These are phyloP conservation scores for Backusella westeae DNA, from an alignment of 192 early-diverging fungal species.

Conservation along the genomic window DNA sequence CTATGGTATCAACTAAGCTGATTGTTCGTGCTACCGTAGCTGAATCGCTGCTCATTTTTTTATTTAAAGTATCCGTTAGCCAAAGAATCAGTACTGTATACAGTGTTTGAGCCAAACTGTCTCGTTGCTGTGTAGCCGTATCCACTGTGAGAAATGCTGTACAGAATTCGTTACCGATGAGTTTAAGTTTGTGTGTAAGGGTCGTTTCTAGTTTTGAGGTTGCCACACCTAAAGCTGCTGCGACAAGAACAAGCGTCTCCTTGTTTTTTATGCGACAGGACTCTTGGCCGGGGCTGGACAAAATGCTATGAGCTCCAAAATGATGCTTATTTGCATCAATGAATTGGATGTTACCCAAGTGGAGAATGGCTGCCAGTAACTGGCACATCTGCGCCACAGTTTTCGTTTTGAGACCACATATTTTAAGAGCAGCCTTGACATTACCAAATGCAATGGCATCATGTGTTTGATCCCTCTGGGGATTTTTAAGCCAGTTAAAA, in stretches of 20 bases:
- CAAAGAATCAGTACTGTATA: slow-evolving; percentile 73
- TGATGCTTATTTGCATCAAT: slow-evolving; percentile 50
- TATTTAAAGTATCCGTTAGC: slow-evolving; percentile 76
- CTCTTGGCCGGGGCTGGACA: slow-evolving; percentile 38
- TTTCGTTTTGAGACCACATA: slow-evolving; percentile 62
- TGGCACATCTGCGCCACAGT: slow-evolving; percentile 80
- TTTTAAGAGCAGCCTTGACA: slow-evolving; percentile 59
- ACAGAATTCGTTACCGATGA: slow-evolving; percentile 70
- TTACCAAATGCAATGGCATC: slow-evolving; percentile 61
- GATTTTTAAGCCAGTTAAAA: slow-evolving; percentile 51
- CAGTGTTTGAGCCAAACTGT: slow-evolving; percentile 65
- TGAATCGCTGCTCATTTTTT: slow-evolving; percentile 53
- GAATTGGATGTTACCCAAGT: slow-evolving; percentile 90
- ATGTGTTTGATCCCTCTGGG: slow-evolving; percentile 23
- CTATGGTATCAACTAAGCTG: slow-evolving; percentile 60
- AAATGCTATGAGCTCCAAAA: slow-evolving; percentile 1
- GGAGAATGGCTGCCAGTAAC: slow-evolving; percentile 84
- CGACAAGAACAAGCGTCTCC: slow-evolving; percentile 57
- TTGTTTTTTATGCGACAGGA: slow-evolving; percentile 67
- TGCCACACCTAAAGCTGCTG: slow-evolving; percentile 67
- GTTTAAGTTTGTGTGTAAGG: slow-evolving; percentile 67
- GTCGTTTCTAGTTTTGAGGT: slow-evolving; percentile 57
- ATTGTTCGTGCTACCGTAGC: slow-evolving; percentile 54
- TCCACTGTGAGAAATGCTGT: slow-evolving; percentile 71
- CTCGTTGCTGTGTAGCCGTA: slow-evolving; percentile 65